phyloP scores from a whole-genome alignment of 352 stramenopile species.

The Thalassiosira livingstoniorum region DNA sequence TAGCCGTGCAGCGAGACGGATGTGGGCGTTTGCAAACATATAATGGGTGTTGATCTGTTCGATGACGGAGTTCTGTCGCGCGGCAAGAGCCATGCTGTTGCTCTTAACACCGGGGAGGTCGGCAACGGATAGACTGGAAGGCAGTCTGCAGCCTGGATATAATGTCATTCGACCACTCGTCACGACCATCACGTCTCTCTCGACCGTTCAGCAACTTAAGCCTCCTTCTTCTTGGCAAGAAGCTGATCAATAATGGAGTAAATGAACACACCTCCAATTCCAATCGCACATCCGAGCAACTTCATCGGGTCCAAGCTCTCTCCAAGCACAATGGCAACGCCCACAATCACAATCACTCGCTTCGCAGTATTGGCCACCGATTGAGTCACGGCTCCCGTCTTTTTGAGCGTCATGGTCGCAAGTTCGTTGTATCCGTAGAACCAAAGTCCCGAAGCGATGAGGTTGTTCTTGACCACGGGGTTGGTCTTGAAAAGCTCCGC shows the following conservation, averaged over 20 bases:
- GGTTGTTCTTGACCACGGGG: conserved; percentile 79
- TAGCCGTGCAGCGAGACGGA: too few species aligned
- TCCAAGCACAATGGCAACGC: conserved; percentile 85
- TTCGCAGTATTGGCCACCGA: conserved; percentile 88
- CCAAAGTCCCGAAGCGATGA: conserved; percentile 83
- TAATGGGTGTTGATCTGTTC: too few species aligned
- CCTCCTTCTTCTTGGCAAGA: conserved; percentile 77
- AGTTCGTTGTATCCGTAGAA: conserved; percentile 90
- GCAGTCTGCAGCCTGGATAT: too few species aligned
- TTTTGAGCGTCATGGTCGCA: conserved; percentile 89
- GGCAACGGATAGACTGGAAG: too few species aligned
- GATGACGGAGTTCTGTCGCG: too few species aligned
- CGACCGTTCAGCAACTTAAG: too few species aligned
- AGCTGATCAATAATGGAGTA: conserved; percentile 87
- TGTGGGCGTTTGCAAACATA: too few species aligned
- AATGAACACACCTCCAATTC: conserved; percentile 87
- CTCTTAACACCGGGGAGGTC: too few species aligned
- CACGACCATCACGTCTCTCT: too few species aligned
- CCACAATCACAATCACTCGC: conserved; percentile 88
- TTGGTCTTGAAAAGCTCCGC: conserved; percentile 83
- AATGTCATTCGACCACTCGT: too few species aligned
- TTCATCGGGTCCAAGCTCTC: conserved; percentile 85
- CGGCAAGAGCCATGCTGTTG: too few species aligned
- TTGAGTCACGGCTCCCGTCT: conserved; percentile 87
- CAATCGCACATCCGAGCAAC: conserved; percentile 86